Conservation (phyloP, 352 stramenopile genomes). For the Thraustochytrium striatum region DNA sequence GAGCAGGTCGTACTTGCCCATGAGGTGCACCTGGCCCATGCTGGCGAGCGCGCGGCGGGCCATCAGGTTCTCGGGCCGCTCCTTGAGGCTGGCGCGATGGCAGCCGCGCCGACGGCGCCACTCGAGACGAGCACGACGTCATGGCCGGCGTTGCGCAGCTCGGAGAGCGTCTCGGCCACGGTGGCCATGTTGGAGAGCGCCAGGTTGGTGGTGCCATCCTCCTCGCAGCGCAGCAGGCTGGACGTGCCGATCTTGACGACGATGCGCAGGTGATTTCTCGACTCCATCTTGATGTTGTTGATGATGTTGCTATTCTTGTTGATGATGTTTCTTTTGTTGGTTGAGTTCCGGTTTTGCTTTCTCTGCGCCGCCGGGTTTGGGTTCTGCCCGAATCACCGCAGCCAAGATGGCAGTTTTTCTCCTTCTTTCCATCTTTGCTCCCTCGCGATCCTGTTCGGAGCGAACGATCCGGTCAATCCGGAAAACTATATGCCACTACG, state of each 20-base stretch:
- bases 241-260: background rate
- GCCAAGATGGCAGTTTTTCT: too few relatives aligned
- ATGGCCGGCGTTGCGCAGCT: background rate
- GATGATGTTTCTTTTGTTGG: too few relatives aligned
- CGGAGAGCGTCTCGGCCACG: background rate
- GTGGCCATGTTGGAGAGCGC: background rate
- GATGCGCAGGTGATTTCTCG: background rate
- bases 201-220: background rate
- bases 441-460: too few relatives aligned
- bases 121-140: background rate
- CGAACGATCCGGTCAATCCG: too few relatives aligned
- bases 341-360: too few relatives aligned
- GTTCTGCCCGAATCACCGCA: too few relatives aligned
- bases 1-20: constrained; percentile 20
- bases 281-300: too few relatives aligned
- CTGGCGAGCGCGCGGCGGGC: constrained; percentile 3
- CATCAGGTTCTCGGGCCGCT: background rate
- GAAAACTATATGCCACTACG: too few relatives aligned
- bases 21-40: constrained; percentile 36
- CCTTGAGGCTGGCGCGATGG: background rate
- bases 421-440: too few relatives aligned
- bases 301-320: too few relatives aligned
- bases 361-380: too few relatives aligned
- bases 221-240: background rate
- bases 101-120: background rate